Conservation (phyloP, 148 eudicot genomes). For the Gaultheria prostrata region DNA sequence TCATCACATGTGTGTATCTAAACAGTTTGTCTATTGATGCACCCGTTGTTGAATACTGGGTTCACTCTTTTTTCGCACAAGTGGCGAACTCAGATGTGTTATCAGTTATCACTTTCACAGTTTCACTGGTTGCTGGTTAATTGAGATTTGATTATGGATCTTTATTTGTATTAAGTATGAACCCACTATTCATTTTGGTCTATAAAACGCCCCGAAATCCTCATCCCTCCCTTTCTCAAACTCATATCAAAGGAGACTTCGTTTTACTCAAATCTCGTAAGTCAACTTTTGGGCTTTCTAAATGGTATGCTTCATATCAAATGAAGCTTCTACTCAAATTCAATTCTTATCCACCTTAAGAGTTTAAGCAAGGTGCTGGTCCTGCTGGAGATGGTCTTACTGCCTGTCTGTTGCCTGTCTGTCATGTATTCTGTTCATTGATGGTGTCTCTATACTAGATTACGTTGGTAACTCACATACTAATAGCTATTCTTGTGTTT, state of each 20-base stretch:
- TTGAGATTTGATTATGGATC: neutral
- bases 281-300: neutral
- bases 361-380: neutral
- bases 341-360: neutral
- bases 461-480: neutral
- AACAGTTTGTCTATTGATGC: neutral
- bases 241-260: neutral
- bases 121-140: neutral
- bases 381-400: neutral
- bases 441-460: neutral
- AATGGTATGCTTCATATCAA: neutral
- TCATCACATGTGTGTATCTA: neutral
- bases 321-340: neutral
- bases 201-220: neutral
- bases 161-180: neutral
- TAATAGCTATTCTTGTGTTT: slow-evolving; percentile 18
- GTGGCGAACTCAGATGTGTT: neutral
- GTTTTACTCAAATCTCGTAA: neutral
- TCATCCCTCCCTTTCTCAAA: neutral
- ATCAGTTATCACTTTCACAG: too few species aligned
- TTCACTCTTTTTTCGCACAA: neutral
- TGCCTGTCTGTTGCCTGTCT: too few species aligned
- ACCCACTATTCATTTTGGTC: neutral
- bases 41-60: neutral
- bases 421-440: neutral